phyloP scores from a whole-genome alignment of 2,329 filamentous ascomycete species.

The Colletotrichum liaoningense region DNA sequence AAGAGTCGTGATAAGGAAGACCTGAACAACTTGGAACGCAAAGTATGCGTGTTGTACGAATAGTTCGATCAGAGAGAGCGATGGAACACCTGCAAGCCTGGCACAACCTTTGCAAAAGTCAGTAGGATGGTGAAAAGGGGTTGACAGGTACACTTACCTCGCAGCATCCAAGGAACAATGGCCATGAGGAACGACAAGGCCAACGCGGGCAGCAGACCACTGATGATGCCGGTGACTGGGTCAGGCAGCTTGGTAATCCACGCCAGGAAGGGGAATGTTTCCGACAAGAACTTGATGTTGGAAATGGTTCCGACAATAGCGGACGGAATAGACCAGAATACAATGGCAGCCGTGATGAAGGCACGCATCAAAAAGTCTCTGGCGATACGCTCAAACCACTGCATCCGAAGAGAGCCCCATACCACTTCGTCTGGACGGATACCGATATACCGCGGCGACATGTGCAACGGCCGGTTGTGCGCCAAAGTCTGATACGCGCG shows the following conservation, averaged over 20 bases:
- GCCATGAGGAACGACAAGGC: slow-evolving; percentile 86
- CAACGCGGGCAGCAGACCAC: slow-evolving; percentile 84
- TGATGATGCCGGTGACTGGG: slow-evolving; percentile 80
- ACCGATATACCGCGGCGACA: slow-evolving; percentile 87
- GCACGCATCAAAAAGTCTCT: slow-evolving; percentile 72
- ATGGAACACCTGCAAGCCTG: slow-evolving; percentile 77
- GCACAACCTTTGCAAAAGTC: slow-evolving; percentile 66
- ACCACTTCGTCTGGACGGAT: slow-evolving; percentile 84
- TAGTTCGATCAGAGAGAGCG: slow-evolving; percentile 77
- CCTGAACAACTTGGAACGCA: slow-evolving; percentile 82
- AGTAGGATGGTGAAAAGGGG: slow-evolving; percentile 21
- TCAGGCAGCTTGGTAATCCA: slow-evolving; percentile 80
- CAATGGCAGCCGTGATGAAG: slow-evolving; percentile 77
- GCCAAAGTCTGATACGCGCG: slow-evolving; percentile 84
- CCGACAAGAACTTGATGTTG: slow-evolving; percentile 79
- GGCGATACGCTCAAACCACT: slow-evolving; percentile 81
- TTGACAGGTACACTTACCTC: slow-evolving; percentile 61
- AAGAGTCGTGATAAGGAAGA: slow-evolving; percentile 85
- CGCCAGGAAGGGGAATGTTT: slow-evolving; percentile 73
- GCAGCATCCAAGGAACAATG: slow-evolving; percentile 80
- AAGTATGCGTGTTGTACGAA: slow-evolving; percentile 86
- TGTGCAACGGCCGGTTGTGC: slow-evolving; percentile 84
- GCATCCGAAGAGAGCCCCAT: slow-evolving; percentile 79
- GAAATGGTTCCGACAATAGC: slow-evolving; percentile 87
- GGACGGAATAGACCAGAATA: slow-evolving; percentile 86